Conservation (phyloP, 225 moss, liverwort and hornwort genomes). For the Climacium dendroides region DNA sequence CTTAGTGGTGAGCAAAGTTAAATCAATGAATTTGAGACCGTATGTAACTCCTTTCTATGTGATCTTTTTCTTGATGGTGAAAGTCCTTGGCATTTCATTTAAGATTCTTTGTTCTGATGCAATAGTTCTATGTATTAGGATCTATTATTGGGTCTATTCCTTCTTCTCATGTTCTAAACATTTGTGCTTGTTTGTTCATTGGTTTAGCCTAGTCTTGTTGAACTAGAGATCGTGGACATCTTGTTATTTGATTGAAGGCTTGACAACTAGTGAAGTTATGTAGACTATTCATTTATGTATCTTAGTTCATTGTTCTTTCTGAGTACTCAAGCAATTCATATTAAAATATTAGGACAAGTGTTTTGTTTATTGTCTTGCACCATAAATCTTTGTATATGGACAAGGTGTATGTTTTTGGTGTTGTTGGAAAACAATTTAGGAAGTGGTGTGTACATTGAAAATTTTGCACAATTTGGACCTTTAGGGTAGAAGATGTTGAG, state of each 20-base stretch:
- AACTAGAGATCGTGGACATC: neutral
- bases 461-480: neutral
- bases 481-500: neutral
- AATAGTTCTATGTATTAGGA: neutral
- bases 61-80: neutral
- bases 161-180: neutral
- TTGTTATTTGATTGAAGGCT: neutral
- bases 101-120: neutral
- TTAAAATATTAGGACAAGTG: too few species aligned
- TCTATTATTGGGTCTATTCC: neutral
- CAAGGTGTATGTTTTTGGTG: neutral
- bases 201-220: neutral
- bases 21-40: neutral
- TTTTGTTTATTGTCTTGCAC: neutral
- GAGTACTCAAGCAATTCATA: neutral
- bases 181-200: neutral
- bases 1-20: slow-evolving; percentile 7
- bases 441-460: neutral
- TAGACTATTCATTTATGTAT: neutral
- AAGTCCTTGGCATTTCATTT: neutral
- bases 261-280: neutral
- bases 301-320: neutral
- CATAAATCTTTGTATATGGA: neutral
- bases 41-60: neutral
- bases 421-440: neutral